Evolutionary conservation across 2,329 filamentous ascomycete genomes (phyloP).

Genomic region (Tricladium varicosporioides): DNA sequence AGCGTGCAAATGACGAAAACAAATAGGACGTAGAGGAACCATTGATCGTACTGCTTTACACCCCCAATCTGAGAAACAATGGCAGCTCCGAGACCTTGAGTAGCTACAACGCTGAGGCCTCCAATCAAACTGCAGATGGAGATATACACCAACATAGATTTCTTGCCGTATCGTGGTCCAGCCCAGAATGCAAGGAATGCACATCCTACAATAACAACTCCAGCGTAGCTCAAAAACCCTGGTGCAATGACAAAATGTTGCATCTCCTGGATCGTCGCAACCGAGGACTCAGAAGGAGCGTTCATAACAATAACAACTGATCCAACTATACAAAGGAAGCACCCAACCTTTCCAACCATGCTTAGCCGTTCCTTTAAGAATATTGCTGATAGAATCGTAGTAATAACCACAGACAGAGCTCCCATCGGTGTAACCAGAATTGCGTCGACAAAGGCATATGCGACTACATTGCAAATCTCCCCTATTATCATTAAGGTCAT

Average conservation of each 20-base stretch:
- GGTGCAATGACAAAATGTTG: conserved; percentile 81
- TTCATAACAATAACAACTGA: conserved; percentile 94
- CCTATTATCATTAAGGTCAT: conserved; percentile 98
- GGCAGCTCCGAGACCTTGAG: conserved; percentile 87
- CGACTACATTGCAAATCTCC: conserved; percentile 95
- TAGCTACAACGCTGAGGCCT: conserved; percentile 90
- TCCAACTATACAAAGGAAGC: conserved; percentile 91
- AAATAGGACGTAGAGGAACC: conserved; percentile 91
- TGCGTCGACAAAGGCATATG: conserved; percentile 94
- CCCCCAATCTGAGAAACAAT: conserved; percentile 85
- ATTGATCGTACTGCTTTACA: conserved; percentile 88
- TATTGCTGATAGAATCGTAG: conserved; percentile 85
- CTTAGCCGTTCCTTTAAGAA: conserved; percentile 95
- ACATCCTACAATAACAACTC: conserved; percentile 75
- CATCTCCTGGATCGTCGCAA: conserved; percentile 88
- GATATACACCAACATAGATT: conserved; percentile 96
- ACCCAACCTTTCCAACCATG: conserved; percentile 93
- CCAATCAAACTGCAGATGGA: conserved; percentile 95
- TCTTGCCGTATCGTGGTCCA: conserved; percentile 87
- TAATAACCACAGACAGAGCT: conserved; percentile 88
- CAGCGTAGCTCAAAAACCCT: conserved; percentile 81
- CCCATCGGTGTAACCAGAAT: conserved; percentile 92
- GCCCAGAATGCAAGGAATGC: conserved; percentile 73
- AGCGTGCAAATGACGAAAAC: conserved; percentile 89
- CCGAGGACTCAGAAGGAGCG: conserved; percentile 81